Base-by-base conservation (phyloP, 768 basidiomycete species). In the Termitomyces sp. region DNA sequence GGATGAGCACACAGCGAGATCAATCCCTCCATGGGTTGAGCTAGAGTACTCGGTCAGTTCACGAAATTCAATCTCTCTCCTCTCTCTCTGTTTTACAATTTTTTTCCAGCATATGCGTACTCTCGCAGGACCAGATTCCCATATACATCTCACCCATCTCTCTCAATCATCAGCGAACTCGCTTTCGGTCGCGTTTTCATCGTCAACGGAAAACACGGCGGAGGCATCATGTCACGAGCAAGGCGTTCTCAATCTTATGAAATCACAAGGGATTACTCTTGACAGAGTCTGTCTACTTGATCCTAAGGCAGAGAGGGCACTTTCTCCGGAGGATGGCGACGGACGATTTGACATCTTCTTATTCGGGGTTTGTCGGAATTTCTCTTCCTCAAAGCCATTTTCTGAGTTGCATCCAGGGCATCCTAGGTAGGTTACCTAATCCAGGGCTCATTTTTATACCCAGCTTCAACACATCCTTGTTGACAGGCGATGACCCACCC, bases 401-500 rank as follows among this genome's bases (percentile, higher is more conserved):
- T 12, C 59, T 43, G 22, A 57, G 34, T n/a, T 41, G 3, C 4
- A 42, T 20, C 16, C 55, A 86, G 85, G 85, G 86, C 0, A 87
- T 87, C 46, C 73, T 87, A 44, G 85, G 84, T 83, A 63, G 27
- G 68, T 7, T n/a, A 3, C 4, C 13, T 5, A 26, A 22, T 7
- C n/a, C 10, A 12, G 6, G 14, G 22, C 29, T 32, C 14, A 22
- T 16, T 26, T 29, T 29, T 18, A 16, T 2, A 4, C 8, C 13
- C 32, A 20, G 3, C 6, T 27, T 27, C 5, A 39, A 18, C 6
- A 10, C 32, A 13, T 44, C 34, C 49, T 55, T 41, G 37, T 7
- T 49, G 29, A 74, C 6, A 87, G 95, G 96, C 12, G 96, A 98
- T 66, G 95, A 99, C 72, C 96, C 96, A 2, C 96, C 96, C 0